Conservation (phyloP, 2,329 filamentous ascomycete species). For the Botryotinia calthae region DNA sequence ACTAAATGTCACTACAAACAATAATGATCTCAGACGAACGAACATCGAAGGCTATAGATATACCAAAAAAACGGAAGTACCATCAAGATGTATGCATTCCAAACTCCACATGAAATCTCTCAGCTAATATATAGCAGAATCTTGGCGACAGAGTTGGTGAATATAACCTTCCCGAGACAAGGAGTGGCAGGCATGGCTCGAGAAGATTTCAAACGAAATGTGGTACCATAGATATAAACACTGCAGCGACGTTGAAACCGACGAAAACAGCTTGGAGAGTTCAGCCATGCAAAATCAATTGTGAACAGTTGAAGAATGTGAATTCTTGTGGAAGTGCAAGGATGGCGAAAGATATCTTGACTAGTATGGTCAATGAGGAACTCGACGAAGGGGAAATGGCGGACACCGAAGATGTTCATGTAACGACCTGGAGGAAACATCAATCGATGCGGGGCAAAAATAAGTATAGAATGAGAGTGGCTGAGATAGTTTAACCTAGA, state of each 20-base stretch:
- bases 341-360: not conserved
- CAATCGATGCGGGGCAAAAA: not conserved
- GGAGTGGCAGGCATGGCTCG: not conserved
- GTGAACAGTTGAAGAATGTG: too few relatives aligned
- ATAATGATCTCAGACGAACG: not conserved
- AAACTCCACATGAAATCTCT: not conserved
- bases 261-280: not conserved
- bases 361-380: not conserved
- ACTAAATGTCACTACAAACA: not conserved
- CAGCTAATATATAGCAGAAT: not conserved
- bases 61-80: not conserved
- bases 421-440: not conserved
- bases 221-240: not conserved
- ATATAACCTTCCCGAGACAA: not conserved
- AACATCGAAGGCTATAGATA: not conserved
- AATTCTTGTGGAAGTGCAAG: not conserved
- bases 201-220: not conserved
- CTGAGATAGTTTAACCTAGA: not conserved
- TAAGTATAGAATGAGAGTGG: not conserved
- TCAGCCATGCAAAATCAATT: too few relatives aligned
- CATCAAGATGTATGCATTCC: too few relatives aligned
- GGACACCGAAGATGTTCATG: not conserved
- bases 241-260: not conserved
- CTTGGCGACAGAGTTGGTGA: not conserved
- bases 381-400: not conserved